A percentile compares a stretch with the other conserved stretches of the same genome.
Conservation (phyloP, 176 grass and related monocot species). For the Elymus sibiricus region DNA sequence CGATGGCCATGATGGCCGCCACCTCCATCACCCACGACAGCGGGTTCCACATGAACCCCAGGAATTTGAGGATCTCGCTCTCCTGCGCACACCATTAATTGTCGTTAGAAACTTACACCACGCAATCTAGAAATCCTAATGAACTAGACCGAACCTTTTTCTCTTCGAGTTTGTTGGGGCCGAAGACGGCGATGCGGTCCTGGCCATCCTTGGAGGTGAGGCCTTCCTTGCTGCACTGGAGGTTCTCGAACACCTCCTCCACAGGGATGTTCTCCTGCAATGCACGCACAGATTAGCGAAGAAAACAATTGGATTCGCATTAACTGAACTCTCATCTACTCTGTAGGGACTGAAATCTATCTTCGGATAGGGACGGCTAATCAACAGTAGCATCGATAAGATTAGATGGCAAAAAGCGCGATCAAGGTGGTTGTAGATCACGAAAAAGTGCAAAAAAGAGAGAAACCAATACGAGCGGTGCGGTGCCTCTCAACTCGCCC, state of each 20-base stretch:
- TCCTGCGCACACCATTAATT: constrained; percentile 44
- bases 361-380: neutral
- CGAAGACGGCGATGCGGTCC: constrained; percentile 63
- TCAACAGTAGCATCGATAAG: neutral
- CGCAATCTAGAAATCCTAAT: neutral
- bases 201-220: constrained; percentile 53
- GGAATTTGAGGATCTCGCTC: constrained; percentile 83
- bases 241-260: constrained; percentile 82
- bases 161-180: constrained; percentile 97
- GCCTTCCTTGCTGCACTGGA: constrained; percentile 58
- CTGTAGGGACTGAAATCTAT: neutral
- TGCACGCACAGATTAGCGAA: neutral
- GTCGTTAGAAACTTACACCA: neutral
- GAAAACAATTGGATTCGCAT: neutral
- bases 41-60: constrained; percentile 99
- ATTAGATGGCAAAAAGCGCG: neutral
- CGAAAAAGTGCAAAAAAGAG: neutral
- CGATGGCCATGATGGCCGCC: constrained; percentile 90
- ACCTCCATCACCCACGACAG: constrained; percentile 98
- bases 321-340: neutral
- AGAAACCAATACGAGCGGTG: neutral
- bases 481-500: neutral
- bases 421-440: constrained; percentile 25
- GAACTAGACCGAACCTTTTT: constrained; percentile 48
- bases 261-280: constrained; percentile 83